Evolutionary conservation across 345 rosid species (phyloP).

Genomic region (Boechera divaricarpa): DNA sequence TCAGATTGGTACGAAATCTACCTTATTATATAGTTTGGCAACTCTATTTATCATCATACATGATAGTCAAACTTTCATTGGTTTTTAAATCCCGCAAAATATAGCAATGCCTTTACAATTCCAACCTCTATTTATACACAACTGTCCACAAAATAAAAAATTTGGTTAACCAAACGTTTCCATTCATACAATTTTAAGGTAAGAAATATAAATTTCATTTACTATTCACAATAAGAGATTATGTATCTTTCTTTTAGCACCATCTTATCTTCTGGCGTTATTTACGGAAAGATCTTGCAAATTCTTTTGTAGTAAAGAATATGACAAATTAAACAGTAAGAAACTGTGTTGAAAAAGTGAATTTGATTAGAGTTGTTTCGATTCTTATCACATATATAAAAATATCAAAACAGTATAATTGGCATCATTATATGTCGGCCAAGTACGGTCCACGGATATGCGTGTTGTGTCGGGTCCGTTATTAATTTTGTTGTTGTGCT

Average conservation of each 20-base stretch:
- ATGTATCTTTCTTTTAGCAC: neutral
- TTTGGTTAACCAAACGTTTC: neutral
- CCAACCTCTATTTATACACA: constrained; percentile 3
- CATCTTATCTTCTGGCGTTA: neutral
- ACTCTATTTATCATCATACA: neutral
- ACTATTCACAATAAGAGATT: neutral
- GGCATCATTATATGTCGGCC: constrained; percentile 24
- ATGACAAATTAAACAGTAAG: neutral
- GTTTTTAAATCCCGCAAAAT: neutral
- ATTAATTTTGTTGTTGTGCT: neutral
- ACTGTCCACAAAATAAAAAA: neutral
- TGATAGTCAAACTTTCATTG: constrained; percentile 7
- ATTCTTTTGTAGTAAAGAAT: too few relatives aligned
- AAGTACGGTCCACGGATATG: constrained; percentile 8
- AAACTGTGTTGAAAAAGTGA: neutral
- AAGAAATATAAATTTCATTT: neutral
- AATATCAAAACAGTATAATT: neutral
- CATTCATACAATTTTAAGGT: constrained; percentile 13
- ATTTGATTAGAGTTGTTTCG: neutral
- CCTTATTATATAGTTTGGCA: constrained; percentile 27
- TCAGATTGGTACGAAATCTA: constrained; percentile 31
- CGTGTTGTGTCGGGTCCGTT: constrained; percentile 9
- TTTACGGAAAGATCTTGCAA: neutral
- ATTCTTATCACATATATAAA: neutral
- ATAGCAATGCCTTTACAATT: constrained; percentile 27